Base-by-base conservation (phyloP, 768 basidiomycete species). In the Boletus pseudopeckii region DNA sequence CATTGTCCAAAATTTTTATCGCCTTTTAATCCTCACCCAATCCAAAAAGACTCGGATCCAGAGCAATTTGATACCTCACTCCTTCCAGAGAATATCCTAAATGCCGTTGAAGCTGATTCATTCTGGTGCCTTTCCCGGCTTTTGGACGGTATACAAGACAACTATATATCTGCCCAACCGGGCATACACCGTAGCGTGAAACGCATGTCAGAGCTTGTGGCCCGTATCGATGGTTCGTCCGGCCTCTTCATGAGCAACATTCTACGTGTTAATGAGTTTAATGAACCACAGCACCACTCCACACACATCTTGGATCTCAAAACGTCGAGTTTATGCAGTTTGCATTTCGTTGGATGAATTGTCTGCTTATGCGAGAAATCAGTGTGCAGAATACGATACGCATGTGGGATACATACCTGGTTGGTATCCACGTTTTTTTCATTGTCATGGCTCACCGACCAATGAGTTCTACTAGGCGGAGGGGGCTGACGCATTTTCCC, bases 341-440 rank as follows among this genome's bases (percentile, higher is more conserved):
- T 64, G 96, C 97, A 37, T 99, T 99, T 74, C 82, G 97, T 48
- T 99, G 97, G 97, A 98, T 99, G 94, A 98, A 99, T 65, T 98
- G 97, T 68, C 73, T 99, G 47, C 78, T 98, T 54, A 98, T 99
- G 96, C 81, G 97, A 53, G 97, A 98, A 75, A 90, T 99, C 60
- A 96, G 89, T 61, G 93, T 99, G 45, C 84, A 87, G 63, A 96
- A 98, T 69, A 98, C 96, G 17, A 91, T 98, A 46, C 82, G 97
- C 51, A 98, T 98, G 96, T 99, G 97, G 97, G 97, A 99, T 69
- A 98, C 97, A 13, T 99, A 99, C 71, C 74, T 99, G 65, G 97
- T 98, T 55, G 52, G 91, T 72, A 5, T 33, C 15, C 3, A 22
- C 9, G 26, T 45, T 33, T 39, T 22, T 52, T 42, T 54, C 15